Evolutionary conservation across 1,284 basidiomycete species (phyloP).

Genomic region (Ceratobasidium sp.): DNA sequence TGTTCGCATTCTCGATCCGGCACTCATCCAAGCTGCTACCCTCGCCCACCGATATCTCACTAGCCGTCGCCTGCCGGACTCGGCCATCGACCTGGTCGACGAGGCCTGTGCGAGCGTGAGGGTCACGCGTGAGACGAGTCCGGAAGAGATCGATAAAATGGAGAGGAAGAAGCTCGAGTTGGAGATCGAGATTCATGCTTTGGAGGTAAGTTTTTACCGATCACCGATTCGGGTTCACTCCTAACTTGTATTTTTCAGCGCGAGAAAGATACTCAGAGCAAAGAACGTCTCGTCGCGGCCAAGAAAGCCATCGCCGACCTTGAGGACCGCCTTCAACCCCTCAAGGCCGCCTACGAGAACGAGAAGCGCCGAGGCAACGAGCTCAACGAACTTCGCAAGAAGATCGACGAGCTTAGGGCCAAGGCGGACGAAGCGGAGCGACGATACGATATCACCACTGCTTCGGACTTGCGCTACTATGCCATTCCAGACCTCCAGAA

Average conservation of each 20-base stretch:
- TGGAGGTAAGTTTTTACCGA: constrained; percentile 66
- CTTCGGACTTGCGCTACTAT: constrained; percentile 91
- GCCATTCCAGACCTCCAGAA: constrained; percentile 91
- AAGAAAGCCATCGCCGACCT: constrained; percentile 85
- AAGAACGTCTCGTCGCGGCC: constrained; percentile 82
- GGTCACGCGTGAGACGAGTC: constrained; percentile 92
- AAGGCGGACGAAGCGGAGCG: constrained; percentile 96
- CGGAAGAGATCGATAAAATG: constrained; percentile 94
- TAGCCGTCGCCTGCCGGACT: constrained; percentile 82
- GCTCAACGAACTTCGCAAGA: constrained; percentile 78
- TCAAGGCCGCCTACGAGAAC: constrained; percentile 88
- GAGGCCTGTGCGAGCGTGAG: constrained; percentile 93
- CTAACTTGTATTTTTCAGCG: constrained; percentile 51
- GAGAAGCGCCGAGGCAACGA: constrained; percentile 89
- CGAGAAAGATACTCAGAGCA: constrained; percentile 90
- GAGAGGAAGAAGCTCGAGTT: constrained; percentile 91
- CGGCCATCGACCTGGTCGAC: constrained; percentile 92
- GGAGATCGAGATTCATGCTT: constrained; percentile 94
- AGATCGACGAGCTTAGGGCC: constrained; percentile 89
- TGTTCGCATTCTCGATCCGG: constrained; percentile 88
- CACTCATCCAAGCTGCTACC: constrained; percentile 89
- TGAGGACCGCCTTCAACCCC: constrained; percentile 89
- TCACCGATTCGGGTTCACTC: no score
- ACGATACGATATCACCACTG: constrained; percentile 81
- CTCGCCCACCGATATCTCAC: constrained; percentile 96